Evolutionary conservation across 2,329 filamentous ascomycete genomes (phyloP), one percentile per base, ranked within the genome.

Genomic region (Drechslerella coelobrocha): DNA sequence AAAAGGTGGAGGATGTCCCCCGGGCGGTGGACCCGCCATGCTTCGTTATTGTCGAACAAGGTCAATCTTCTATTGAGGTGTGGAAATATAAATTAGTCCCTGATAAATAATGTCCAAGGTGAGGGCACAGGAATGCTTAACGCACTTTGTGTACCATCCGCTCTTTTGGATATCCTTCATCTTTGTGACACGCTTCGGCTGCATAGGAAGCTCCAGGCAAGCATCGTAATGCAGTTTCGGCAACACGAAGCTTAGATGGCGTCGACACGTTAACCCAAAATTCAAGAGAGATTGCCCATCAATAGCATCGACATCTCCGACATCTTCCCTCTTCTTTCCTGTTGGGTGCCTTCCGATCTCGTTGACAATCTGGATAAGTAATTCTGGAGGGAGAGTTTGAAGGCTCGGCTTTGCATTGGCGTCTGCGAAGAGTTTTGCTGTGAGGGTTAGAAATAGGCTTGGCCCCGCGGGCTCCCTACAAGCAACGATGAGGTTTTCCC

Each of bases 201-300:
- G 14, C 34, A 56, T 14, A 19, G 52, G 52, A 43, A 41, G 43
- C 12, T 41, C 21, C 31, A 56, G 12, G 9, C 43, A 21, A 2
- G 37, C 23, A 26, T 43, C 12, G n/a, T 34, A 34, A 43, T 56
- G 52, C 17, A 56, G n/a, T 23, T 56, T 34, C 23, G 52, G 52
- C 21, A 56, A 24, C 31, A 56, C 34, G 23, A 56, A 5, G 26
- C 27, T 23, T 19, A 56, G 17, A 19, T 56, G 31, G n/a, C 52
- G 27, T 12, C 29, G 37, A 34, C 52, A 56, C 7, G 52, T 56
- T n/a, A 56, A 45, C 5, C 52, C 52, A 23, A 56, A 56, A 26
- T 56, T 43, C 52, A 56, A 56, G 7, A 56, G 34, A n/a, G 52
- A 39, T 4, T 6, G 14, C 27, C 19, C 43, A 45, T 41, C 31